Conservation (phyloP, 2,329 filamentous ascomycete genomes). For the Daldinia eschscholtzii region DNA sequence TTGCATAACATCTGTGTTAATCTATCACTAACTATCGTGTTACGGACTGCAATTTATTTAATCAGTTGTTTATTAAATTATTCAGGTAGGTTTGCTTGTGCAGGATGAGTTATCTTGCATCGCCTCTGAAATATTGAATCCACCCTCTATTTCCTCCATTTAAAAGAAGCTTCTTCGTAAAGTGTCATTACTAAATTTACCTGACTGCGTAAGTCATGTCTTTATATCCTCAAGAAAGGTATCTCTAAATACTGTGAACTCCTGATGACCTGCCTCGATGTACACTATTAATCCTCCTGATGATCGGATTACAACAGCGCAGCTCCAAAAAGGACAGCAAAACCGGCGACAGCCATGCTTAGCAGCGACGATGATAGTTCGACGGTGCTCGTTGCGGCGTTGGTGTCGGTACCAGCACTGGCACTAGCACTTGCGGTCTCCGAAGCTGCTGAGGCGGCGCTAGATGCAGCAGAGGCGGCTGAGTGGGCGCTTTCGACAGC, state of each 20-base stretch:
- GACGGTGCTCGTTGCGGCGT: slow-evolving; percentile 25
- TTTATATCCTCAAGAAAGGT: not conserved
- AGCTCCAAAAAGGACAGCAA: slow-evolving; percentile 40
- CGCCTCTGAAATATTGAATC: not conserved
- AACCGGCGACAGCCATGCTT: slow-evolving; percentile 34
- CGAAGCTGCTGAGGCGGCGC: slow-evolving; percentile 21
- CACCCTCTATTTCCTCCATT: not conserved
- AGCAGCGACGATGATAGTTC: slow-evolving; percentile 36
- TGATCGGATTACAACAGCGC: slow-evolving; percentile 34
- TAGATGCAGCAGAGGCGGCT: slow-evolving; percentile 15
- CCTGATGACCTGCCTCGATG: not conserved
- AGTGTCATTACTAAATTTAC: slow-evolving; percentile 8
- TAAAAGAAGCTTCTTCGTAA: not conserved
- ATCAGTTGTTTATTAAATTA: not conserved
- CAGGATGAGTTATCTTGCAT: not conserved
- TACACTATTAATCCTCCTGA: not conserved
- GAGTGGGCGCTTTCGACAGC: slow-evolving; percentile 30
- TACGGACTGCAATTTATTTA: not conserved
- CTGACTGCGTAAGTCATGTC: not conserved
- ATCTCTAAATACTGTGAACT: slow-evolving; percentile 1
- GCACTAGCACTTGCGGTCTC: slow-evolving; percentile 17
- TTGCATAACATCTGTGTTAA: not conserved
- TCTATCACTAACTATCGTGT: not conserved
- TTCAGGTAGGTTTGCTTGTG: not conserved
- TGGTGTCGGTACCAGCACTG: slow-evolving; percentile 14